Conservation (phyloP, 2,329 filamentous ascomycete species). For the Stemphylium lycopersici region DNA sequence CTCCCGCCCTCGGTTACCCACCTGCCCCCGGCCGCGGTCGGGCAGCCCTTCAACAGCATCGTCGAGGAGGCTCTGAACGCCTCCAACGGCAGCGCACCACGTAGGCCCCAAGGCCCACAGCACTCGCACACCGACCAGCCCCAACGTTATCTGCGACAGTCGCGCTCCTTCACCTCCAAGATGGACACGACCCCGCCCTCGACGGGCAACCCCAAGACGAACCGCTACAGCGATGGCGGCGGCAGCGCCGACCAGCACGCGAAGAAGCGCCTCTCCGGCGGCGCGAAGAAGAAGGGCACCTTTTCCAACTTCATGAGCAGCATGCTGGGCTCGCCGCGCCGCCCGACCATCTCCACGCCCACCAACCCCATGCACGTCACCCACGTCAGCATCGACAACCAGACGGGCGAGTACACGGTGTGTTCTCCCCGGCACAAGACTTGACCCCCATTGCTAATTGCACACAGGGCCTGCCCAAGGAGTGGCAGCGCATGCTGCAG, state of each 20-base stretch:
- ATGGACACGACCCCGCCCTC: conserved; percentile 51
- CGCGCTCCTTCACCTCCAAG: conserved; percentile 52
- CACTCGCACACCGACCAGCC: conserved; percentile 38
- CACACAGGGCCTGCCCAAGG: conserved; percentile 83
- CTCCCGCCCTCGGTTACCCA: conserved; percentile 13
- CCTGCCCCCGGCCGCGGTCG: conserved; percentile 26
- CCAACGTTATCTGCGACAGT: conserved; percentile 45
- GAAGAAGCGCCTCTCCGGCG: conserved; percentile 42
- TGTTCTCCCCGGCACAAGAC: too few relatives aligned
- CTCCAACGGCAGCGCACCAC: conserved; percentile 20
- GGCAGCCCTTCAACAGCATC: conserved; percentile 49
- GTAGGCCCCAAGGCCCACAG: conserved; percentile 35
- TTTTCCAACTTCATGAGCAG: conserved; percentile 50
- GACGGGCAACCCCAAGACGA: conserved; percentile 41
- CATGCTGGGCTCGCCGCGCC: conserved; percentile 71
- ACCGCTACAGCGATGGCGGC: conserved; percentile 49
- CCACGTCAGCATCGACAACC: conserved; percentile 95
- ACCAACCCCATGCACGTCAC: conserved; percentile 98
- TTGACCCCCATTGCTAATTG: conserved; percentile 37
- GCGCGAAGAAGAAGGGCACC: conserved; percentile 50
- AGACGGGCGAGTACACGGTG: conserved; percentile 95
- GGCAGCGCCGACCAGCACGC: conserved; percentile 20
- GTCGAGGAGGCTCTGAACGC: conserved; percentile 35
- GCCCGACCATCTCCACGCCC: conserved; percentile 93
- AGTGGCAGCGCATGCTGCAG: conserved; percentile 95